A percentile compares a stretch with the other conserved stretches of the same genome.
These are phyloP conservation scores for Nicotiana obtusifolia DNA, from an alignment of 257 asterid genomes.

Conservation along the genomic window DNA sequence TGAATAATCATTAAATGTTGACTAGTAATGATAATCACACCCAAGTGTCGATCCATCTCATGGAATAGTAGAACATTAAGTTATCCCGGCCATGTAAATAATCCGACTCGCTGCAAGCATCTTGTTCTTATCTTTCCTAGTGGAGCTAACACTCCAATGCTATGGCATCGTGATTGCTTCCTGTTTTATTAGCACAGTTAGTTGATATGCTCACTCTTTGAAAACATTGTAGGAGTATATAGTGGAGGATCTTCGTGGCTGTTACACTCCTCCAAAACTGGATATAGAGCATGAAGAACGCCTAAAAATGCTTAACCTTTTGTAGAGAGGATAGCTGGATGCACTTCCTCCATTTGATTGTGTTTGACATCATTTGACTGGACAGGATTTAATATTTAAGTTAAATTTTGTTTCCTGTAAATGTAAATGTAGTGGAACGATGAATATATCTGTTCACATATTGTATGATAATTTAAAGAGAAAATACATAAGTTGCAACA, in stretches of 20 bases:
- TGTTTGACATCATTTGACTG: background rate
- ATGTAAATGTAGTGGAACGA: background rate
- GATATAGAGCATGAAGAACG: constrained; percentile 40
- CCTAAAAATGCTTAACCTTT: constrained; percentile 39
- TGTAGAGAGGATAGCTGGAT: constrained; percentile 15
- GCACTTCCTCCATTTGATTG: background rate
- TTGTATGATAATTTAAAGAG: no score
- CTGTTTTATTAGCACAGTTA: background rate
- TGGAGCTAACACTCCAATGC: background rate
- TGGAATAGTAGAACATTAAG: no score
- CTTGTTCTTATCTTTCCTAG: background rate
- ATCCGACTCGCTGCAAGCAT: background rate
- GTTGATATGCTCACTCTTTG: background rate
- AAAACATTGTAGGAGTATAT: constrained; percentile 38
- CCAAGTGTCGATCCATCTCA: background rate
- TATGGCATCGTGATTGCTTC: background rate
- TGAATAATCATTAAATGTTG: background rate
- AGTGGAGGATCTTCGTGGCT: constrained; percentile 46
- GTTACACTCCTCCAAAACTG: constrained; percentile 41
- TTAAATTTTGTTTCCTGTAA: background rate
- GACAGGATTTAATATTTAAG: background rate
- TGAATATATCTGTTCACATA: background rate
- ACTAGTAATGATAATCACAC: background rate
- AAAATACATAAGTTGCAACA: no score
- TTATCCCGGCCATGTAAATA: background rate